Conservation (phyloP, 768 basidiomycete species). For the Clavulina sp. region DNA sequence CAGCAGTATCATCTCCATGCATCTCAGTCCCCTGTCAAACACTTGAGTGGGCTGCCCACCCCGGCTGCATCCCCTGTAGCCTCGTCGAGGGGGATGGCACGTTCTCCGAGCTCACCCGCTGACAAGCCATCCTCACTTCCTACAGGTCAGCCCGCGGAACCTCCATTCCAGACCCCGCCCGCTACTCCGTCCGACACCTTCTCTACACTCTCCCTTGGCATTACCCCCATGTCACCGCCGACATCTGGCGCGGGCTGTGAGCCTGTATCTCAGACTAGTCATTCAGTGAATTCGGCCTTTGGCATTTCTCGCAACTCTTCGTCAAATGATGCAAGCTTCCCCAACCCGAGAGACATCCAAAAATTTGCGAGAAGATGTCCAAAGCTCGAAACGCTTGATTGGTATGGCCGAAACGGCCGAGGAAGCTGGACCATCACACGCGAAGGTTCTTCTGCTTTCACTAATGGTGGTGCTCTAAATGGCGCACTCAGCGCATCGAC, state of each 20-base stretch:
- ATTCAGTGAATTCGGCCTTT: background rate
- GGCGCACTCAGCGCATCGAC: background rate
- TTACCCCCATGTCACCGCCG: constrained; percentile 18
- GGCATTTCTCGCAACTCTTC: background rate
- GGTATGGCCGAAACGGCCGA: constrained; percentile 22
- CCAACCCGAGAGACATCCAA: constrained; percentile 23
- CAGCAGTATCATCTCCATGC: background rate
- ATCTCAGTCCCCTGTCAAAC: constrained; percentile 17
- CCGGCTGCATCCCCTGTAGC: constrained; percentile 19
- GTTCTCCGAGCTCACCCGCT: background rate
- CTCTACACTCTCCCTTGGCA: constrained; percentile 9
- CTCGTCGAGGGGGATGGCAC: background rate
- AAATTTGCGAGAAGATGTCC: constrained; percentile 23
- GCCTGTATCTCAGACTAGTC: no score
- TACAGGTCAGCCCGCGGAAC: background rate
- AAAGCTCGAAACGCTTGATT: constrained; percentile 20
- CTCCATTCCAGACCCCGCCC: background rate
- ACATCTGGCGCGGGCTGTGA: no score
- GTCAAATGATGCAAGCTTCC: constrained; percentile 21
- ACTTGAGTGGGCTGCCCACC: constrained; percentile 16
- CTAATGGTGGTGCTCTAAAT: constrained; percentile 13
- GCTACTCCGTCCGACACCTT: background rate
- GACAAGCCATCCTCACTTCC: background rate
- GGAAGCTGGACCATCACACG: constrained; percentile 20
- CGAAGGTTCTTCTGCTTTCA: constrained; percentile 8